These are phyloP conservation scores for Strigomonas culicis DNA, from an alignment of 208 protist species.

Conservation along the genomic window DNA sequence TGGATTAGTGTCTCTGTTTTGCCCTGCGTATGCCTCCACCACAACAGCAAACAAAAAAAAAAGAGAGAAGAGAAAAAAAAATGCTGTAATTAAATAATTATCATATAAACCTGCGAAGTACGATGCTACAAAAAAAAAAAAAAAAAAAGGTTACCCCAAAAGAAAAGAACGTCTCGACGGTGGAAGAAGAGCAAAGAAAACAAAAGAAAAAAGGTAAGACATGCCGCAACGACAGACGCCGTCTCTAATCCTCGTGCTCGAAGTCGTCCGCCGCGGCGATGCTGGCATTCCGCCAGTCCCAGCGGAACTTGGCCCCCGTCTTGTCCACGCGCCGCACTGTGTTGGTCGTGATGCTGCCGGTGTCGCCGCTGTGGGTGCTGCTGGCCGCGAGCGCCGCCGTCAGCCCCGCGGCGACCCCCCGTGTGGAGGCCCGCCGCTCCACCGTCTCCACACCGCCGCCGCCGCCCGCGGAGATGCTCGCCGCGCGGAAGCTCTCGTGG, in stretches of 20 bases:
- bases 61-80: too few species aligned
- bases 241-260: neutral
- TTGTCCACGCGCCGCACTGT: constrained; percentile 1
- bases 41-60: too few species aligned
- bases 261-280: constrained; percentile 28
- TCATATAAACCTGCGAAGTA: too few species aligned
- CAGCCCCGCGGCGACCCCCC: neutral
- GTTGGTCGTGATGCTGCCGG: constrained; percentile 14
- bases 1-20: neutral
- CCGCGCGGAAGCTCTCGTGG: too few species aligned
- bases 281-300: constrained; percentile 38
- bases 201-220: neutral
- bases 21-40: neutral
- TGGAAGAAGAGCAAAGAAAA: too few species aligned
- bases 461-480: too few species aligned
- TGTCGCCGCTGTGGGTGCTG: constrained; percentile 32
- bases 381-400: constrained; percentile 9
- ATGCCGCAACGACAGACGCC: neutral
- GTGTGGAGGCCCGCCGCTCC: too few species aligned
- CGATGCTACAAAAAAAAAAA: too few species aligned
- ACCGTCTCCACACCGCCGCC: too few species aligned
- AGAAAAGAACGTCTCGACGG: too few species aligned
- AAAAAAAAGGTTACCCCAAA: too few species aligned
- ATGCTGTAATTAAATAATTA: too few species aligned
- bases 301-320: constrained; percentile 25